A percentile compares a stretch with the other conserved stretches of the same genome.
phyloP scores from a whole-genome alignment of 768 basidiomycete species.

The Suillus cothurnatus region DNA sequence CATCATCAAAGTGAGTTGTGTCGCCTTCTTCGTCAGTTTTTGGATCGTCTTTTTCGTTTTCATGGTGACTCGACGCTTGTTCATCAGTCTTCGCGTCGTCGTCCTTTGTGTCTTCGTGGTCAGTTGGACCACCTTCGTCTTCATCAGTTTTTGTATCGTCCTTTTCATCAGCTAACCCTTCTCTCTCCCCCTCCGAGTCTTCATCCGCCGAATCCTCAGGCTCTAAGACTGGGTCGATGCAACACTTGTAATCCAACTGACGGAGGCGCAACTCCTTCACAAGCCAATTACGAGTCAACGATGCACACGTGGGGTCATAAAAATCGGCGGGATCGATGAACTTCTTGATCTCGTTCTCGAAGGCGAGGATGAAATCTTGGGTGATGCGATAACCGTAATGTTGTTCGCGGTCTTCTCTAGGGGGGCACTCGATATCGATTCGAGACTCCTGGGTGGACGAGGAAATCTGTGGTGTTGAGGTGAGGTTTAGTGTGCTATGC shows the following conservation, averaged over 20 bases:
- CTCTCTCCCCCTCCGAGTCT: neutral
- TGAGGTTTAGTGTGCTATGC: neutral
- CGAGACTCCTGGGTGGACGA: neutral
- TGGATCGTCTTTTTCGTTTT: neutral
- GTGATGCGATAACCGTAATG: neutral
- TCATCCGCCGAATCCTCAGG: neutral
- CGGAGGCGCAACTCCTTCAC: neutral
- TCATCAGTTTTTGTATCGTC: neutral
- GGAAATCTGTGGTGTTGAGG: neutral
- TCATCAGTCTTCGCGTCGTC: neutral
- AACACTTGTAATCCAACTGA: constrained; percentile 1
- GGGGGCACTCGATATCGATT: neutral
- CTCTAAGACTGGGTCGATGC: neutral
- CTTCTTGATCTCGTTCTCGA: neutral
- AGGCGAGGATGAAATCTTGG: neutral
- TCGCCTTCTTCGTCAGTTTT: neutral
- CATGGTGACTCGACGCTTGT: neutral
- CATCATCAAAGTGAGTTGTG: neutral
- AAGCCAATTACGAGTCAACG: constrained; percentile 4
- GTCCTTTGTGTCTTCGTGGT: neutral
- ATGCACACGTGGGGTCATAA: neutral
- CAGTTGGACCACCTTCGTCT: neutral
- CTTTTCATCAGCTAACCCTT: neutral
- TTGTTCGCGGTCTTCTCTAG: neutral
- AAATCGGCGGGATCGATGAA: neutral